phyloP scores from a whole-genome alignment of 1,284 basidiomycete species.

The Puccinia brachypodii region DNA sequence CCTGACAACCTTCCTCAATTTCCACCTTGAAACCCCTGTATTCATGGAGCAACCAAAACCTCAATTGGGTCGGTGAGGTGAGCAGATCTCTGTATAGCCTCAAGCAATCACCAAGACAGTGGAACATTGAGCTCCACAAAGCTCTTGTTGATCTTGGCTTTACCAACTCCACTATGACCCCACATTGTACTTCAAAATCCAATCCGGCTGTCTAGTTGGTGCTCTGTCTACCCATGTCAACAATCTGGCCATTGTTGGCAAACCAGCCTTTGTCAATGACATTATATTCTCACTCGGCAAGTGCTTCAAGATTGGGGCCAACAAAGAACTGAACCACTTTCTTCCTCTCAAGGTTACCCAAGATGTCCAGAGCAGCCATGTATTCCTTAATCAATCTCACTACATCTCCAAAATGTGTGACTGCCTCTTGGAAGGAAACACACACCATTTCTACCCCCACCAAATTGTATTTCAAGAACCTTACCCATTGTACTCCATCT shows the following conservation, averaged over 20 bases:
- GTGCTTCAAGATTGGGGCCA: background rate
- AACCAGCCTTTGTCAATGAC: background rate
- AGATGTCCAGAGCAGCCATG: background rate
- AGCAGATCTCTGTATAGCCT: slow-evolving; percentile 2
- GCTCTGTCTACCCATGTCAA: background rate
- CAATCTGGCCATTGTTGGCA: background rate
- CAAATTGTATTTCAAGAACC: background rate
- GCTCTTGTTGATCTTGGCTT: background rate
- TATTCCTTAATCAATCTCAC: background rate
- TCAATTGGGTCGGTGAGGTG: background rate
- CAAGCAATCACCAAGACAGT: slow-evolving; percentile 23
- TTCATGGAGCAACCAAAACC: slow-evolving; percentile 21
- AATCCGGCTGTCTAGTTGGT: background rate
- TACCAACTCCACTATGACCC: background rate
- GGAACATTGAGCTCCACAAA: slow-evolving; percentile 12
- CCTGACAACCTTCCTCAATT: slow-evolving; percentile 6
- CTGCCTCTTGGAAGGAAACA: background rate
- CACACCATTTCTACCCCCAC: background rate
- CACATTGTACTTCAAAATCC: background rate
- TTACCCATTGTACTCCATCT: background rate
- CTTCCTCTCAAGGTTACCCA: background rate
- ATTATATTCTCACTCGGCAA: background rate
- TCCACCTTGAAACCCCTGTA: background rate
- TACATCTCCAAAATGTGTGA: background rate
- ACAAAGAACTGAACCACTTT: background rate